phyloP scores from a whole-genome alignment of 1,284 basidiomycete species.

The Violaceomyces palustris region DNA sequence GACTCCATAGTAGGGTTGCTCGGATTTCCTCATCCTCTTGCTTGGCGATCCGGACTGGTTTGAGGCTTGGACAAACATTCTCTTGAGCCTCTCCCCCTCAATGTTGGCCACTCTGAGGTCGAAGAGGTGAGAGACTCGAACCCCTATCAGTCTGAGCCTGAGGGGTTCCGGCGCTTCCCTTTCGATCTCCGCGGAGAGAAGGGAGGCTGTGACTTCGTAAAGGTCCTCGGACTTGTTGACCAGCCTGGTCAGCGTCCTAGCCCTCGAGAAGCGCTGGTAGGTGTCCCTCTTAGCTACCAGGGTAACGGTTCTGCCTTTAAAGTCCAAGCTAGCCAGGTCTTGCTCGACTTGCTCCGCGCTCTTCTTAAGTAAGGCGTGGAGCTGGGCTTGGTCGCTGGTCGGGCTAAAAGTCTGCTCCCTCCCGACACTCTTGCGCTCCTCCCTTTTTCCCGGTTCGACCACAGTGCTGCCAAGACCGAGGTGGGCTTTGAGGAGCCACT shows the following conservation, averaged over 20 bases:
- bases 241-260: constrained; percentile 11
- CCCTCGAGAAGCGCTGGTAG: constrained; percentile 46
- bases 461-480: constrained; percentile 40
- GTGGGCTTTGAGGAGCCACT: constrained; percentile 41
- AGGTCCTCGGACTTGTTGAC: constrained; percentile 35
- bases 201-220: constrained; percentile 20
- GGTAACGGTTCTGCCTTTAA: constrained; percentile 40
- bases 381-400: constrained; percentile 15
- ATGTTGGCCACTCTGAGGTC: constrained; percentile 28
- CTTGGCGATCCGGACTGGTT: background rate
- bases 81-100: constrained; percentile 16
- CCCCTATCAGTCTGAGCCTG: constrained; percentile 40
- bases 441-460: constrained; percentile 40
- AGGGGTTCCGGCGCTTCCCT: constrained; percentile 10
- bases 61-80: constrained; percentile 10
- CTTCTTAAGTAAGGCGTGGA: constrained; percentile 30
- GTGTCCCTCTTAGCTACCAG: constrained; percentile 43
- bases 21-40: background rate
- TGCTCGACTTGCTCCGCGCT: constrained; percentile 37
- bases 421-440: constrained; percentile 45
- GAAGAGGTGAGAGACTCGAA: constrained; percentile 32
- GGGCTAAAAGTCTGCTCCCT: constrained; percentile 50
- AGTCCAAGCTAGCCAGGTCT: constrained; percentile 38
- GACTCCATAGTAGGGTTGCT: no score
- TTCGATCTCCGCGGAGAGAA: constrained; percentile 35